Percentiles rank a stretch among this genome's conserved stretches.
phyloP scores from a whole-genome alignment of 805 yeast species.

The Yarrowia sp. region DNA sequence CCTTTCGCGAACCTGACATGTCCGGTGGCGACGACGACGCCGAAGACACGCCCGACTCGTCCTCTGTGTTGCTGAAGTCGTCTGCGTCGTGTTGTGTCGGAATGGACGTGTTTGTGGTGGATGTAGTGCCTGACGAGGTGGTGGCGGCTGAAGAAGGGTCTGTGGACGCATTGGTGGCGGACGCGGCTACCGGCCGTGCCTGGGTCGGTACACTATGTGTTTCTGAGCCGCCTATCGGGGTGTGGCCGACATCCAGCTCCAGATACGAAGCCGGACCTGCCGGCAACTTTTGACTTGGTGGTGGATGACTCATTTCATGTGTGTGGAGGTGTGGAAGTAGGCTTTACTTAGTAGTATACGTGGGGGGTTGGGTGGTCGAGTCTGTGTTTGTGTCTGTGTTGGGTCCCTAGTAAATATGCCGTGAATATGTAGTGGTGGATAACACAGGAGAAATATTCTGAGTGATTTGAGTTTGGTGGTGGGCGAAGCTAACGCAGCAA shows the following conservation, averaged over 20 bases:
- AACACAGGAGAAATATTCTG: slow-evolving; percentile 33
- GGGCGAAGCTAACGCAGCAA: slow-evolving; percentile 36
- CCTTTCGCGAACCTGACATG: slow-evolving; percentile 49
- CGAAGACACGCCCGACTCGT: slow-evolving; percentile 14
- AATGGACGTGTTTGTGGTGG: slow-evolving; percentile 24
- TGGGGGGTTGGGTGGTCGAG: background rate
- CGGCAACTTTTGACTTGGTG: slow-evolving; percentile 36
- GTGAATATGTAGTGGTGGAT: slow-evolving; percentile 36
- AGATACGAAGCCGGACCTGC: slow-evolving; percentile 39
- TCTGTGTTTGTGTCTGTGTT: slow-evolving; percentile 3
- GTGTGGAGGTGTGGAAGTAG: slow-evolving; percentile 19
- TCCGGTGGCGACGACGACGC: slow-evolving; percentile 24
- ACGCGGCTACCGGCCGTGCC: background rate
- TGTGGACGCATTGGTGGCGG: background rate
- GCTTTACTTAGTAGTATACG: slow-evolving; percentile 26
- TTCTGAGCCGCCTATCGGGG: slow-evolving; percentile 25
- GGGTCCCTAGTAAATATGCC: slow-evolving; percentile 21
- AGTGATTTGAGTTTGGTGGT: slow-evolving; percentile 36
- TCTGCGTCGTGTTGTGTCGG: slow-evolving; percentile 20
- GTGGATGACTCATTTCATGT: slow-evolving; percentile 37
- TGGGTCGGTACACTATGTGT: slow-evolving; percentile 17
- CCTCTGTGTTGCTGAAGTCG: slow-evolving; percentile 12
- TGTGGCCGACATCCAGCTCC: slow-evolving; percentile 35
- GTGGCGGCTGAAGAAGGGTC: slow-evolving; percentile 25
- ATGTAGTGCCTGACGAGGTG: background rate